Base-by-base conservation (phyloP, 495 filamentous ascomycete species). In the Talaromyces borbonicus region DNA sequence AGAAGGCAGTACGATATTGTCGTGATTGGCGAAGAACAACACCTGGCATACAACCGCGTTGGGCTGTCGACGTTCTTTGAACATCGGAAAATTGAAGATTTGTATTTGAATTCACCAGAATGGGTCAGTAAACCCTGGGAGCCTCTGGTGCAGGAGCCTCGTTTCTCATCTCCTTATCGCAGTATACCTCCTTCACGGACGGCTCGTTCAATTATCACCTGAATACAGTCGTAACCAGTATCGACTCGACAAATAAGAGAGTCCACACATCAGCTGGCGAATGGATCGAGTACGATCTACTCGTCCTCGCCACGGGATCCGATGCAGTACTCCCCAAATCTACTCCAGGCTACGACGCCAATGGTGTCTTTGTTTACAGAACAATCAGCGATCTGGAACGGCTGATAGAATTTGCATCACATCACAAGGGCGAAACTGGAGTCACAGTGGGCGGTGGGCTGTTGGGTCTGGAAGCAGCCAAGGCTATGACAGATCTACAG, bases 1-100 rank as follows among this genome's bases (percentile, higher is more conserved):
- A 60, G 78, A 48, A 72, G 81, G 25, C 81, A 87, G 61, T 95
- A 86, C 59, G 80, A 93, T 56, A 78, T 97, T 36, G 69, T 90
- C 7, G 90, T 95, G 26, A 85, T 97, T 58, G 90, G 90, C 56
- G 90, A 97, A 56, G 90, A 97, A 58, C 67, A 83, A 1, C 84
- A 97, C 66, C 65, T 95, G 49, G 90, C 90, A 2, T 97, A 97
- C 63, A 97, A 97, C 56, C 84, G 90, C 39, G 90, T 97, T 16
- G 90, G 90, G n/a, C 72, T 97, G 30, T 95, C 89, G 5, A 85
- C 80, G 30, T 97, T 89, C 68, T 97, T 97, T 55, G 81, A 87
- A 55, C 89, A 95, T 63, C 77, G 90, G 48, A 79, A 87, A 50
- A 83, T 93, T 12, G 87, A 94, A 63, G 87, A 92, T 55, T 59